Evolutionary conservation across 225 moss, liverwort and hornwort genomes (phyloP).

Genomic region (Marchantia polymorpha): DNA sequence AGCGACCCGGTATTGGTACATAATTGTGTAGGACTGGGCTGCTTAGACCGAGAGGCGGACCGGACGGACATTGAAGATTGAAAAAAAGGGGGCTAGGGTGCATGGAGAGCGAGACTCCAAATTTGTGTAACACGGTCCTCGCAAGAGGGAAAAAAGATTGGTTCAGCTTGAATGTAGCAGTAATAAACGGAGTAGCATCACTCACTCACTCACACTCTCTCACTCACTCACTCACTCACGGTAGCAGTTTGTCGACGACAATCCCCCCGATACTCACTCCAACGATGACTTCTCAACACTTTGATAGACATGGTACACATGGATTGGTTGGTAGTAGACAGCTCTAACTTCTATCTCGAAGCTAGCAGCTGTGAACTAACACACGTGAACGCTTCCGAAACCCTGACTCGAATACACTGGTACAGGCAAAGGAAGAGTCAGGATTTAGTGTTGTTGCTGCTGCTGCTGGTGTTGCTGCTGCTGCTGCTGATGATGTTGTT

Average conservation of each 20-base stretch:
- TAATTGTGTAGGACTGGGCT: slow-evolving; percentile 16
- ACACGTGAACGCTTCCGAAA: slow-evolving; percentile 9
- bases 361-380: slow-evolving; percentile 17
- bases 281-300: slow-evolving; percentile 26
- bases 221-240: background rate
- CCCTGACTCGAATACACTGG: background rate
- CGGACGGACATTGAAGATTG: slow-evolving; percentile 18
- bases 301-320: slow-evolving; percentile 33
- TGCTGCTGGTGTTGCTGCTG: slow-evolving; percentile 8
- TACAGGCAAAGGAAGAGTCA: slow-evolving; percentile 9
- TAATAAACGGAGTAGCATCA: slow-evolving; percentile 16
- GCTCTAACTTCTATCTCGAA: background rate
- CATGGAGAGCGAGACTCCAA: slow-evolving; percentile 18
- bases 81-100: slow-evolving; percentile 9
- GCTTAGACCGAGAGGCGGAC: slow-evolving; percentile 14
- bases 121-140: slow-evolving; percentile 8
- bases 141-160: slow-evolving; percentile 2
- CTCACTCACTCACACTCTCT: slow-evolving; percentile 2
- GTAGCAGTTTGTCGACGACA: slow-evolving; percentile 15
- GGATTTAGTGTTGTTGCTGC: slow-evolving; percentile 10
- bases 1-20: slow-evolving; percentile 14
- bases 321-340: slow-evolving; percentile 9
- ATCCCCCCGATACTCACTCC: slow-evolving; percentile 18
- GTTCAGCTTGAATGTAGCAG: slow-evolving; percentile 14
- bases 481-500: slow-evolving; percentile 14